Base-by-base conservation (phyloP, 352 stramenopile species). In the Hyaloperonospora arabidopsidis region DNA sequence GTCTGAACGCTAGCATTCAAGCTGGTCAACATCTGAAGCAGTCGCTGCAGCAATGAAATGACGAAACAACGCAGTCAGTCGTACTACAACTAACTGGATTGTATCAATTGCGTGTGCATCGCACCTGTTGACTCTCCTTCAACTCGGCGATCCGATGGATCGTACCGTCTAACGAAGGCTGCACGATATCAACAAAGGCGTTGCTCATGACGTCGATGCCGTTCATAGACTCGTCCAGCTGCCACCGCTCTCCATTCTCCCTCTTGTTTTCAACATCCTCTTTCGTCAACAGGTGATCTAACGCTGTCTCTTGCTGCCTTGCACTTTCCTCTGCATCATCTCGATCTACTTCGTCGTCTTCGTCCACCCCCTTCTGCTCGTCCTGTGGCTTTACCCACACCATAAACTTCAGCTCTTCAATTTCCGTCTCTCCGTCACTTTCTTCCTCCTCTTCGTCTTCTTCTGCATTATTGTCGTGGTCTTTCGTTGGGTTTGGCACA, bases 91-190 rank as follows among this genome's bases (percentile, higher is more conserved):
- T 13, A 38, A 38, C 32, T 38, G 7, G 13, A 38, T 38, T 13
- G 32, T 13, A 38, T 38, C 32, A 38, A 41, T 15, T 5, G 35
- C 35, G 17, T 45, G 6, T 18, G 7, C 14, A 19, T 38, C n/a
- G 49, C 47, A 67, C 58, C 47, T 66, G 59, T 25, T 79, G 65
- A 59, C 54, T 76, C 55, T 68, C 66, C 51, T 70, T 69, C 41
- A 90, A 68, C 63, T 90, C 80, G 22, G 68, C 61, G 75, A 90
- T 88, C 54, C 80, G 76, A 15, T 74, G 65, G 52, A 90, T 85
- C 29, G 80, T 79, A 14, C 65, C 65, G 36, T 90, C 77, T 15
- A 90, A 54, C 32, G 76, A 83, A 5, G 80, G 80, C 49, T 76
- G 65, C 5, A 90, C 46, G 13, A 64, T 74, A 11, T 68, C 49